phyloP scores from a whole-genome alignment of 1,284 basidiomycete genomes.

The Schizophyllum commune region DNA sequence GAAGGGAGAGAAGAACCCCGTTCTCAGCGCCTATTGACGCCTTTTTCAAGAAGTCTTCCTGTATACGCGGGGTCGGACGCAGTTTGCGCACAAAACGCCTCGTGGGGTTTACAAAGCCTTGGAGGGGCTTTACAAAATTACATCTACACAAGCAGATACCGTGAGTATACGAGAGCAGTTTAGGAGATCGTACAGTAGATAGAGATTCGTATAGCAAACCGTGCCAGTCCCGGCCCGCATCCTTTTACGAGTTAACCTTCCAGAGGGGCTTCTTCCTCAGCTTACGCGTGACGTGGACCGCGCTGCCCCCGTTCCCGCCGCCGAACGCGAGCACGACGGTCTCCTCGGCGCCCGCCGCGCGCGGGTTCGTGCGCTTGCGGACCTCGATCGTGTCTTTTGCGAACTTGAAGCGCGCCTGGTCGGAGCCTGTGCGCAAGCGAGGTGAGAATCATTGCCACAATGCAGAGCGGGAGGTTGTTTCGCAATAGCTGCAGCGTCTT shows the following conservation, averaged over 20 bases:
- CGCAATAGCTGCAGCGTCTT: conserved; percentile 11
- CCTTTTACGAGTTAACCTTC: conserved; percentile 64
- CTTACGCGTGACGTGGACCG: conserved; percentile 81
- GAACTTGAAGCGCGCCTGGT: conserved; percentile 82
- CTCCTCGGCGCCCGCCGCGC: conserved; percentile 62
- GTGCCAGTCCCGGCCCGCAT: too few relatives aligned
- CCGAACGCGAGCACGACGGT: conserved; percentile 83
- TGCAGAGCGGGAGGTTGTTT: conserved; percentile 4
- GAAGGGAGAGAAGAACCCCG: neutral
- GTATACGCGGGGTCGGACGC: too few relatives aligned
- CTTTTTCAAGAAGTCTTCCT: too few relatives aligned
- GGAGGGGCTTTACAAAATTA: neutral
- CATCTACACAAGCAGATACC: neutral
- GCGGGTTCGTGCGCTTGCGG: conserved; percentile 61
- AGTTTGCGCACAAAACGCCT: too few relatives aligned
- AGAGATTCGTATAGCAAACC: too few relatives aligned
- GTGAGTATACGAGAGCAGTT: neutral
- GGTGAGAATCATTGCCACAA: neutral
- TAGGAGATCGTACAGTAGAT: neutral
- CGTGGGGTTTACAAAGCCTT: too few relatives aligned
- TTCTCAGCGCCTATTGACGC: neutral
- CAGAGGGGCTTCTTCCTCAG: conserved; percentile 74
- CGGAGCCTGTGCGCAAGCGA: conserved; percentile 43
- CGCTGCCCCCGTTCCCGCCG: conserved; percentile 60
- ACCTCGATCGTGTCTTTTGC: conserved; percentile 81